Conservation (phyloP, 208 protist genomes). For the Trypanosoma congolense region DNA sequence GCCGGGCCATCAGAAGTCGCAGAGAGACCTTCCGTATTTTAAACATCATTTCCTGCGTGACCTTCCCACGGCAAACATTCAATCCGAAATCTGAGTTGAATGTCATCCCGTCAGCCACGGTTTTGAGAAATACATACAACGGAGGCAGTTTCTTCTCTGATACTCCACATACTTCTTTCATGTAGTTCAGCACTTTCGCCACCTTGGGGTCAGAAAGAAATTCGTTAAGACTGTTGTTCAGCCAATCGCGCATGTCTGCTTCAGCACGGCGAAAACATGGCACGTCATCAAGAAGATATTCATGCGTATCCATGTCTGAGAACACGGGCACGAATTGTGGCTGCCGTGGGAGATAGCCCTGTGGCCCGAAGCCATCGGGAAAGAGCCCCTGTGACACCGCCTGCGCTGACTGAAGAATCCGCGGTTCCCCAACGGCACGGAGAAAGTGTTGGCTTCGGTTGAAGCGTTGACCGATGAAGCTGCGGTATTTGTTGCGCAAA, state of each 20-base stretch:
- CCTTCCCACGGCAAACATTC: constrained; percentile 36
- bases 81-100: constrained; percentile 74
- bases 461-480: constrained; percentile 64
- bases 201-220: constrained; percentile 49
- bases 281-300: constrained; percentile 83
- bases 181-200: constrained; percentile 29
- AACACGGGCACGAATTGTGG: constrained; percentile 84
- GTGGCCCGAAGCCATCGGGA: constrained; percentile 72
- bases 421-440: constrained; percentile 78
- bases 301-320: constrained; percentile 83
- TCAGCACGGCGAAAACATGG: constrained; percentile 79
- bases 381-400: constrained; percentile 73
- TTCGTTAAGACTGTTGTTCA: constrained; percentile 28
- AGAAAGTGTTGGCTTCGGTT: constrained; percentile 77
- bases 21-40: constrained; percentile 63
- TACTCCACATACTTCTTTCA: constrained; percentile 53
- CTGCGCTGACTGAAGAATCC: constrained; percentile 77
- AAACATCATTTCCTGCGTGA: constrained; percentile 50
- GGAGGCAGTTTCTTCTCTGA: constrained; percentile 21
- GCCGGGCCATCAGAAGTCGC: constrained; percentile 60
- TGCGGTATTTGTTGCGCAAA: constrained; percentile 44
- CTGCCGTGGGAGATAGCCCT: constrained; percentile 54
- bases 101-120: constrained; percentile 69
- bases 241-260: constrained; percentile 61
- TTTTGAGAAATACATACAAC: constrained; percentile 68